A percentile compares a stretch with the other conserved stretches of the same genome.
Conservation (phyloP, 371 early-diverging fungal species). For the Rhizomucor pusillus region DNA sequence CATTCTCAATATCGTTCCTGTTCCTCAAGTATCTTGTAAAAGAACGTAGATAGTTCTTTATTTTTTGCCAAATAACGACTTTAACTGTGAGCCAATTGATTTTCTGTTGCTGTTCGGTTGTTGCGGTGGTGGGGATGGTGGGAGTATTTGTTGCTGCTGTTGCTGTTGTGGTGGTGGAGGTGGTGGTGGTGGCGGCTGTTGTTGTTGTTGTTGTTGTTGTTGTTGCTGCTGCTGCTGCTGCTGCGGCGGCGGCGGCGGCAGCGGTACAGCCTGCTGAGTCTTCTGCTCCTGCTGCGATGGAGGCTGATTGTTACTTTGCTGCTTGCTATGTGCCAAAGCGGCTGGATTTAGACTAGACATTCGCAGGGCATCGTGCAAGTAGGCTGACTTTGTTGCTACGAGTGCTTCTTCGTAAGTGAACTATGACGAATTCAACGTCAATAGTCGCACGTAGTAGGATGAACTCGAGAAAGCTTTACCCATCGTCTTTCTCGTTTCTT, state of each 20-base stretch:
- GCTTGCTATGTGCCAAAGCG: background rate
- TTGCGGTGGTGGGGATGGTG: background rate
- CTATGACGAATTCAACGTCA: slow-evolving; percentile 17
- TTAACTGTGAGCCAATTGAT: background rate
- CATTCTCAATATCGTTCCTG: slow-evolving; percentile 27
- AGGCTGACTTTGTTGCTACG: slow-evolving; percentile 37
- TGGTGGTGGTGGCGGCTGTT: slow-evolving; percentile 1
- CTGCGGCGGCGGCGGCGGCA: background rate
- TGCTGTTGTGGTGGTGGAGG: slow-evolving; percentile 1
- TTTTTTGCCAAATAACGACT: background rate
- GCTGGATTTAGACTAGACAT: slow-evolving; percentile 30
- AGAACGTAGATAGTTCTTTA: slow-evolving; percentile 27
- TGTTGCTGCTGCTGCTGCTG: slow-evolving; percentile 1
- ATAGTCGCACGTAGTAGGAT: background rate
- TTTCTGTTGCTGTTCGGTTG: background rate
- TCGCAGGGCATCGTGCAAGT: slow-evolving; percentile 56
- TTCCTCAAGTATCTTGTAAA: slow-evolving; percentile 45
- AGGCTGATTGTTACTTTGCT: background rate
- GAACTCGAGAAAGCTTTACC: slow-evolving; percentile 23
- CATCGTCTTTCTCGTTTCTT: slow-evolving; percentile 60
- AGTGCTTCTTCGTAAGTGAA: slow-evolving; percentile 64
- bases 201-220: slow-evolving; percentile 1
- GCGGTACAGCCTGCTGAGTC: background rate
- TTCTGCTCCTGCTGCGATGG: background rate
- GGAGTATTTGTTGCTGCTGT: background rate